Evolutionary conservation across 2,329 filamentous ascomycete genomes (phyloP).

Genomic region (Fusarium torreyae): DNA sequence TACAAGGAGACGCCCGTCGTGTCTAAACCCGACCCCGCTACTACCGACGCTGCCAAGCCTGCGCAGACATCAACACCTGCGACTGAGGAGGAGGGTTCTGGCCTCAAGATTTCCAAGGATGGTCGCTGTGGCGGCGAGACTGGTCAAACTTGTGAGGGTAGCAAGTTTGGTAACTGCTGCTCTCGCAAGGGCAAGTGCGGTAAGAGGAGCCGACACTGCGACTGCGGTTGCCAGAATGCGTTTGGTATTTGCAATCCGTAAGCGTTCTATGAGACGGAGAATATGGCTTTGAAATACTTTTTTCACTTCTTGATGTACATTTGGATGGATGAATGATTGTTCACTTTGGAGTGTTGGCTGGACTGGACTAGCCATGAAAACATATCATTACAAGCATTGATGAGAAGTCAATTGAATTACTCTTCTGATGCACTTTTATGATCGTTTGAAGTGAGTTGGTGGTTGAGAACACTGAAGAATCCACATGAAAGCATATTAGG

Average conservation of each 20-base stretch:
- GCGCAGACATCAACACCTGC: conserved; percentile 36
- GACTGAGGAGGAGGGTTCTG: conserved; percentile 15
- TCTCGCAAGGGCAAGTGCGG: conserved; percentile 59
- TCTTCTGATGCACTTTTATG: not conserved
- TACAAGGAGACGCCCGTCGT: conserved; percentile 33
- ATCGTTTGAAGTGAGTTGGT: not conserved
- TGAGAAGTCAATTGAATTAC: conserved; percentile 32
- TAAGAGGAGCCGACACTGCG: conserved; percentile 55
- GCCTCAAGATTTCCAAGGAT: conserved; percentile 55
- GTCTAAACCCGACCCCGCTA: conserved; percentile 15
- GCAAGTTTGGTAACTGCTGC: conserved; percentile 61
- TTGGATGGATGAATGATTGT: conserved; percentile 35
- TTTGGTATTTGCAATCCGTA: conserved; percentile 55
- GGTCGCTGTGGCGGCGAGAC: conserved; percentile 59
- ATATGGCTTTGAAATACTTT: conserved; percentile 1
- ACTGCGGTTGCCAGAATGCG: conserved; percentile 55
- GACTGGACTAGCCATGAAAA: conserved; percentile 20
- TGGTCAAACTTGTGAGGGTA: conserved; percentile 60
- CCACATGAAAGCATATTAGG: too few species aligned
- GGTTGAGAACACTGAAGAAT: not conserved
- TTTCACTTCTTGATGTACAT: conserved; percentile 48
- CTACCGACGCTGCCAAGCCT: conserved; percentile 23
- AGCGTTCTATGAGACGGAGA: not conserved
- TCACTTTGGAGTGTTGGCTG: conserved; percentile 12
- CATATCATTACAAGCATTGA: conserved; percentile 13